Percentiles rank a stretch among this genome's conserved stretches.
Evolutionary conservation across 495 filamentous ascomycete species (phyloP).

Genomic region (Elasticomyces elasticus): DNA sequence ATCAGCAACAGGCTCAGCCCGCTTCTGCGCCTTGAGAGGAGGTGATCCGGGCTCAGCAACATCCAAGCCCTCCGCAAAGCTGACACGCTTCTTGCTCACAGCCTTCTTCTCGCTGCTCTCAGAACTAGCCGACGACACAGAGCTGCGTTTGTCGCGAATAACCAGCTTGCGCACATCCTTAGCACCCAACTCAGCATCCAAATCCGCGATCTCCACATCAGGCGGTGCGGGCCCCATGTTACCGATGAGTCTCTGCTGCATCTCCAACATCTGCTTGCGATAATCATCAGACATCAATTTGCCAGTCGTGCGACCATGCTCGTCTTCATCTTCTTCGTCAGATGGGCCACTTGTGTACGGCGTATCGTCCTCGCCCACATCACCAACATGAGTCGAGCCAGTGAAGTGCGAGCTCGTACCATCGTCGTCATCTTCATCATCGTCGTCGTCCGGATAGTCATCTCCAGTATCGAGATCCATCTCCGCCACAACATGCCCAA

Average conservation of each 20-base stretch:
- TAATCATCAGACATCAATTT: constrained; percentile 60
- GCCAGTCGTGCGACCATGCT: constrained; percentile 58
- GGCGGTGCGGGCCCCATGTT: constrained; percentile 30
- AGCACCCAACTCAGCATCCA: constrained; percentile 14
- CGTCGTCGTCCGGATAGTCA: constrained; percentile 42
- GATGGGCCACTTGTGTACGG: constrained; percentile 35
- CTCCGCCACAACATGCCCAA: constrained; percentile 88
- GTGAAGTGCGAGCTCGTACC: constrained; percentile 35
- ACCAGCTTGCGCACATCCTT: constrained; percentile 25
- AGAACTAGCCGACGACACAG: constrained; percentile 1
- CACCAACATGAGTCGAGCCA: constrained; percentile 27
- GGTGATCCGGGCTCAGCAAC: constrained; percentile 35
- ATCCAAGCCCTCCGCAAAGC: constrained; percentile 58
- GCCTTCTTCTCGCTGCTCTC: constrained; percentile 15
- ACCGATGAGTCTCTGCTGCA: constrained; percentile 31
- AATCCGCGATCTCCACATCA: constrained; percentile 10
- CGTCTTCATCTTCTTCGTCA: constrained; percentile 48
- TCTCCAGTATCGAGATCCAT: constrained; percentile 66
- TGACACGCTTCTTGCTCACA: constrained; percentile 57
- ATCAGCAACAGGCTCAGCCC: constrained; percentile 16
- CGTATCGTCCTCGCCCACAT: constrained; percentile 41
- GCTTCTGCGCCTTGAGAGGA: constrained; percentile 18
- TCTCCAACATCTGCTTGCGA: constrained; percentile 38
- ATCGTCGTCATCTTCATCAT: constrained; percentile 38
- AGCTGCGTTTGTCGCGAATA: constrained; percentile 17